Conservation (phyloP, 2,329 filamentous ascomycete genomes). For the Davidsoniella australis region DNA sequence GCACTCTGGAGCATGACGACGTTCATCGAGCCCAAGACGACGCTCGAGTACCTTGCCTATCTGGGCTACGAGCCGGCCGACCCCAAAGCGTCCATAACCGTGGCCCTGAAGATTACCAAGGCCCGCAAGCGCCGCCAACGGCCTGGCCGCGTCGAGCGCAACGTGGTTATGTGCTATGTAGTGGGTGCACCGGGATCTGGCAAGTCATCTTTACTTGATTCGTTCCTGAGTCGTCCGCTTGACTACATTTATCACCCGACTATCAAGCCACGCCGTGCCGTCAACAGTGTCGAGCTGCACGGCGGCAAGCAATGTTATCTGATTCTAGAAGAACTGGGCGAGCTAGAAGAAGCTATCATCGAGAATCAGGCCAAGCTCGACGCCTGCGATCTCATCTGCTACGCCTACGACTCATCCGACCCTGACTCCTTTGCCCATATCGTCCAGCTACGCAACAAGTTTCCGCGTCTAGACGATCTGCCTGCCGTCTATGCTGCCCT, state of each 20-base stretch:
- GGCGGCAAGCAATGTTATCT: conserved; percentile 95
- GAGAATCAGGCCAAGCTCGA: conserved; percentile 85
- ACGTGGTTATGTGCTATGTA: conserved; percentile 87
- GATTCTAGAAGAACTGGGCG: conserved; percentile 85
- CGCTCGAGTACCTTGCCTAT: conserved; percentile 87
- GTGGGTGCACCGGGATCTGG: conserved; percentile 72
- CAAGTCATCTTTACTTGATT: conserved; percentile 79
- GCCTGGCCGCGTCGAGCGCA: conserved; percentile 75
- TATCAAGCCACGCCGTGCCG: conserved; percentile 81
- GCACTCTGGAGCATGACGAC: conserved; percentile 99
- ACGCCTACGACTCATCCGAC: conserved; percentile 91
- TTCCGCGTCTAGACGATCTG: conserved; percentile 72
- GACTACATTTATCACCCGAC: conserved; percentile 74
- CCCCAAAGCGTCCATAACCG: conserved; percentile 58
- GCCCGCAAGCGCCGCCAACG: conserved; percentile 69
- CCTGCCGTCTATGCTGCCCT: conserved; percentile 84
- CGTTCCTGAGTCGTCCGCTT: conserved; percentile 81
- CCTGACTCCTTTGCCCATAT: conserved; percentile 92
- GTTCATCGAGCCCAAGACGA: conserved; percentile 87
- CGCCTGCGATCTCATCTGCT: conserved; percentile 85
- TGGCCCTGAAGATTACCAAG: conserved; percentile 83
- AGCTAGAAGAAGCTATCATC: conserved; percentile 84
- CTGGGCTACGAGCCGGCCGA: conserved; percentile 79
- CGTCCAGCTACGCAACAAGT: conserved; percentile 58
- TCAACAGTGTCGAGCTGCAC: conserved; percentile 90